Percentiles rank a stretch among this genome's conserved stretches.
Evolutionary conservation across 1,284 basidiomycete genomes (phyloP).

Genomic region (Tylopilus sp.): DNA sequence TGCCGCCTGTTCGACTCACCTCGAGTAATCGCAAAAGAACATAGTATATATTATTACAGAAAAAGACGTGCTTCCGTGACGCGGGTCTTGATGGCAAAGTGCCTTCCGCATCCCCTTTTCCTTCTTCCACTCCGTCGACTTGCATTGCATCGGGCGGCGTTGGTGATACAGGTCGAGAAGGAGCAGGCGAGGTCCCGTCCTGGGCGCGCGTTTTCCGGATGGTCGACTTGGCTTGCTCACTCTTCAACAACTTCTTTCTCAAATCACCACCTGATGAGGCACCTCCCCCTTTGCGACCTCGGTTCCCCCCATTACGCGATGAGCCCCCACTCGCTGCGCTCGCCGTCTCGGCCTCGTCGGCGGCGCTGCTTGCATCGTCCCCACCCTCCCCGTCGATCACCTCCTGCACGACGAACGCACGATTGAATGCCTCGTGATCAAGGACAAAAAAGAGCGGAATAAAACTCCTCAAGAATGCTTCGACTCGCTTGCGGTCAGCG

Average conservation of each 20-base stretch:
- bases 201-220: conserved; percentile 56
- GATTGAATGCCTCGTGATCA: conserved; percentile 68
- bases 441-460: conserved; percentile 71
- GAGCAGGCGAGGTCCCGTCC: conserved; percentile 34
- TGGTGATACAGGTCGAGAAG: conserved; percentile 48
- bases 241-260: conserved; percentile 72
- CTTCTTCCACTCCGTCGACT: conserved; percentile 31
- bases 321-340: conserved; percentile 37
- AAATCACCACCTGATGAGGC: conserved; percentile 54
- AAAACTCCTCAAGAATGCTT: conserved; percentile 80
- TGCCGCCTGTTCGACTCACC: conserved; percentile 43
- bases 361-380: conserved; percentile 46
- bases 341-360: conserved; percentile 49
- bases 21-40: conserved; percentile 80
- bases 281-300: conserved; percentile 39
- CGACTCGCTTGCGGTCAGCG: conserved; percentile 77
- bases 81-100: conserved; percentile 20
- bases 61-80: conserved; percentile 65
- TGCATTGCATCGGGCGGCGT: conserved; percentile 44
- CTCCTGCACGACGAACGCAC: conserved; percentile 54
- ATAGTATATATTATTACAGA: conserved; percentile 89
- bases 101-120: conserved; percentile 26
- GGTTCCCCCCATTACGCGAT: conserved; percentile 36
- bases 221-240: conserved; percentile 70
- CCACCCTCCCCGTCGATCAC: conserved; percentile 48